Evolutionary conservation across 768 basidiomycete genomes (phyloP).

Genomic region (Pisolithus marmoratus): DNA sequence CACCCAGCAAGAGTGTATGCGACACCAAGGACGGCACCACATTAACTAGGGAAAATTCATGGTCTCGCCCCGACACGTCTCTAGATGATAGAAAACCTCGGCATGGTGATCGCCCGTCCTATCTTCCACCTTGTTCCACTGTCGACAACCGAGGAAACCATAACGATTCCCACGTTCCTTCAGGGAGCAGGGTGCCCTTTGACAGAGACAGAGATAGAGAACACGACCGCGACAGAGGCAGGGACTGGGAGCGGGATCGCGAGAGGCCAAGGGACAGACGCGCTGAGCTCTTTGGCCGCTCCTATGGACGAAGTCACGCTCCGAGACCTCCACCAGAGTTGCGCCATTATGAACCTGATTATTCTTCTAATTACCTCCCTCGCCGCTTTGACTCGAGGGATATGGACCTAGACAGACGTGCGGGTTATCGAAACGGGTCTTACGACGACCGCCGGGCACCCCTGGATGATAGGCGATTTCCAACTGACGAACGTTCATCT

Average conservation of each 20-base stretch:
- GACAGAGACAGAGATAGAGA: conserved; percentile 33
- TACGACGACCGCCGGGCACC: conserved; percentile 23
- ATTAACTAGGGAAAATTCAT: conserved; percentile 17
- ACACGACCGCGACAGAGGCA: conserved; percentile 24
- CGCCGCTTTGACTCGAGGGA: conserved; percentile 29
- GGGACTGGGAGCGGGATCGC: conserved; percentile 31
- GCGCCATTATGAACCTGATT: conserved; percentile 44
- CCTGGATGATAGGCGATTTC: conserved; percentile 26
- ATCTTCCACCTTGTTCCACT: conserved; percentile 5
- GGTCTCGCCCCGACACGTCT: conserved; percentile 25
- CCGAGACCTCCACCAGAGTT: conserved; percentile 42
- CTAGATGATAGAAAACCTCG: conserved; percentile 26
- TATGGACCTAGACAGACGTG: conserved; percentile 22
- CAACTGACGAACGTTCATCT: conserved; percentile 25
- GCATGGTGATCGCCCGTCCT: conserved; percentile 21
- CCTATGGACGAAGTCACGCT: conserved; percentile 34
- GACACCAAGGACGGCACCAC: conserved; percentile 26
- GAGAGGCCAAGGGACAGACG: conserved; percentile 31
- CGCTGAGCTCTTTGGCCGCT: conserved; percentile 32
- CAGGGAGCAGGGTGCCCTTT: conserved; percentile 26
- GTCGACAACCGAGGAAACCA: conserved; percentile 12
- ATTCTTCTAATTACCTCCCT: conserved; percentile 28
- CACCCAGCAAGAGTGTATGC: conserved; percentile 18
- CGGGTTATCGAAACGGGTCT: conserved; percentile 12
- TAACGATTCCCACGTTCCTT: conserved; percentile 12